Evolutionary conservation across 805 yeast genomes (phyloP).

Genomic region (Schizosaccharomyces octosporus): DNA sequence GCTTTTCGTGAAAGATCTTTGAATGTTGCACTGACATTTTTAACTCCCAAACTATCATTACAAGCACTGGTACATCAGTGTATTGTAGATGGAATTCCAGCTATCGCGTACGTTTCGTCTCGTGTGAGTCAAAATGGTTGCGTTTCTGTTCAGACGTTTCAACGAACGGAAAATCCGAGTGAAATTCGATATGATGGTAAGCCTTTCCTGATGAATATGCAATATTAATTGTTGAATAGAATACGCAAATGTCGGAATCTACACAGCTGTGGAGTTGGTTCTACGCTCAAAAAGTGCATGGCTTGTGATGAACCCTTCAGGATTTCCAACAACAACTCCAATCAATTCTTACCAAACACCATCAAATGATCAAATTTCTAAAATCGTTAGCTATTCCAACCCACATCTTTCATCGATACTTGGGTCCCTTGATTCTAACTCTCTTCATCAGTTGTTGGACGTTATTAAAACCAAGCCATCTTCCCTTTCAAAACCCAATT

Average conservation of each 20-base stretch:
- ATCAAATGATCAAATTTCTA: too few relatives aligned
- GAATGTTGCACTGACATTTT: slow-evolving; percentile 11
- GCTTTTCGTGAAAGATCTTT: slow-evolving; percentile 19
- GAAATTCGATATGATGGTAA: not conserved
- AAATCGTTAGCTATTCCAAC: too few relatives aligned
- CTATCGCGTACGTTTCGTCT: slow-evolving; percentile 39
- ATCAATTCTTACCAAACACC: too few relatives aligned
- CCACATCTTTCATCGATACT: too few relatives aligned
- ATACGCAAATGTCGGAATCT: not conserved
- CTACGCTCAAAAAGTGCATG: not conserved
- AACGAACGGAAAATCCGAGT: slow-evolving; percentile 10
- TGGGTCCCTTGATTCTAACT: too few relatives aligned
- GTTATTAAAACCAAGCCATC: not conserved
- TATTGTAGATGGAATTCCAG: slow-evolving; percentile 56
- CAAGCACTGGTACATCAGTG: slow-evolving; percentile 40
- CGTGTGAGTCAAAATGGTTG: slow-evolving; percentile 17
- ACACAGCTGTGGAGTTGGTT: not conserved
- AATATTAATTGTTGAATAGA: not conserved
- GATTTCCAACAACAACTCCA: too few relatives aligned
- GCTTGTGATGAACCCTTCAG: too few relatives aligned
- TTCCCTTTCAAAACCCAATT: not conserved
- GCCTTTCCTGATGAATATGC: not conserved
- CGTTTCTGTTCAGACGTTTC: slow-evolving; percentile 52
- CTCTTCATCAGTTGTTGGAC: too few relatives aligned
- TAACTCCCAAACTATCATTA: slow-evolving; percentile 20